These are phyloP conservation scores for Sporothrix globosa DNA, from an alignment of 2,329 filamentous ascomycete species.

Conservation along the genomic window DNA sequence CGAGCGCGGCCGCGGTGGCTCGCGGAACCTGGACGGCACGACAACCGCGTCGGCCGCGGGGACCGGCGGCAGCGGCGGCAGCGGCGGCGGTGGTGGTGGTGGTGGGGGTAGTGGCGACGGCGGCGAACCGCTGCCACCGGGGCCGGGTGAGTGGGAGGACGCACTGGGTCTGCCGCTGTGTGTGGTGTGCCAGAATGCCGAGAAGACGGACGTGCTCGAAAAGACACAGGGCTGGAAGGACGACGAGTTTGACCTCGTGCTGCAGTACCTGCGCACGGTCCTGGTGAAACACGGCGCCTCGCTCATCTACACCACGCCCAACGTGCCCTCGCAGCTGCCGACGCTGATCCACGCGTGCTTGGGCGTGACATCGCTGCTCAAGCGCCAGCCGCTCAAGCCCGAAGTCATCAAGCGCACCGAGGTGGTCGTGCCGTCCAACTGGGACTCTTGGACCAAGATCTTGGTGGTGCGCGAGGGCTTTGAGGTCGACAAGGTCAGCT, in stretches of 20 bases:
- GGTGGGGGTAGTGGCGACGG: conserved; percentile 48
- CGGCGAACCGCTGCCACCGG: conserved; percentile 73
- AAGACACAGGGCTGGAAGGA: conserved; percentile 93
- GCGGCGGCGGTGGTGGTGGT: not conserved
- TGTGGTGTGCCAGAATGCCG: conserved; percentile 94
- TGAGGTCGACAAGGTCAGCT: conserved; percentile 83
- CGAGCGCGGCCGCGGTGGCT: conserved; percentile 70
- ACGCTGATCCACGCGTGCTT: conserved; percentile 82
- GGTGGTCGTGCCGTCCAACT: conserved; percentile 92
- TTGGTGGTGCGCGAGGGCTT: conserved; percentile 88
- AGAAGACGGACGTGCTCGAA: conserved; percentile 88
- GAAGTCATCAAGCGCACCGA: conserved; percentile 94
- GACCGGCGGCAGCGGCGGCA: not conserved
- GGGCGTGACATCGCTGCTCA: conserved; percentile 80
- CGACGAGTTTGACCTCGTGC: conserved; percentile 92
- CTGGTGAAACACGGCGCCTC: conserved; percentile 84
- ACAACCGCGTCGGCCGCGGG: conserved; percentile 43
- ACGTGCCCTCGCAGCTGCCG: conserved; percentile 74
- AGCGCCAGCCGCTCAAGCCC: conserved; percentile 77
- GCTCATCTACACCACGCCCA: conserved; percentile 81
- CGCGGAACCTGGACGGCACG: conserved; percentile 65
- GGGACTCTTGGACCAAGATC: conserved; percentile 99
- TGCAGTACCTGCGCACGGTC: conserved; percentile 89
- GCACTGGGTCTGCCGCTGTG: conserved; percentile 83
- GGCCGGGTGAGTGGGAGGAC: conserved; percentile 92